These are phyloP conservation scores for Mucor velutinosus DNA, from an alignment of 371 early-diverging fungal genomes.

Conservation along the genomic window DNA sequence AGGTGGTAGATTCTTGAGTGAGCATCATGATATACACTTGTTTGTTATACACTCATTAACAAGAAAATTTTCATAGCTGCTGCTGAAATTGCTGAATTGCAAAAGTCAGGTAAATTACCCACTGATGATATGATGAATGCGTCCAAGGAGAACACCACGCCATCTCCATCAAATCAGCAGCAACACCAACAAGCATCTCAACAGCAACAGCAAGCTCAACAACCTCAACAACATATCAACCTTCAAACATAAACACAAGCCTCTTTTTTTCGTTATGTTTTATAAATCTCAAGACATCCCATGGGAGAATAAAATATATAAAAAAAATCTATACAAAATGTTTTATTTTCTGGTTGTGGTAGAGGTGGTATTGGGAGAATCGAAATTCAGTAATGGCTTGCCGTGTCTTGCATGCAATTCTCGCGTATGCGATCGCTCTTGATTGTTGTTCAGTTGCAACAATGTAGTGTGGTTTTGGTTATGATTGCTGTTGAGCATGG, in stretches of 20 bases:
- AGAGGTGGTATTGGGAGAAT: conserved; percentile 10
- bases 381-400: conserved; percentile 49
- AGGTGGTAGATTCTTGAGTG: conserved; percentile 81
- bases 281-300: not conserved
- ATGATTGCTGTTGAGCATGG: not conserved
- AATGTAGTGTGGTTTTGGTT: conserved; percentile 21
- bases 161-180: conserved; percentile 12
- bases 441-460: conserved; percentile 37
- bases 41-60: not conserved
- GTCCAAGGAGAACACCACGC: conserved; percentile 10
- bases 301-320: not conserved
- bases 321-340: conserved; percentile 4
- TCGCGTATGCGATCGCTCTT: conserved; percentile 45
- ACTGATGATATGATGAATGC: conserved; percentile 8
- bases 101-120: conserved; percentile 38
- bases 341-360: conserved; percentile 9
- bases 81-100: conserved; percentile 64
- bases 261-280: not conserved
- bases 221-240: conserved; percentile 9
- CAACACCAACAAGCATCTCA: conserved; percentile 9
- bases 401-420: conserved; percentile 43
- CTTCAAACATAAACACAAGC: conserved; percentile 8
- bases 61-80: conserved; percentile 37
- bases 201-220: conserved; percentile 12
- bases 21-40: conserved; percentile 28